Percentiles rank a stretch among this genome's conserved stretches.
These are phyloP conservation scores for Taphrina wiesneri DNA, from an alignment of 1,139 yeast species.

Conservation along the genomic window DNA sequence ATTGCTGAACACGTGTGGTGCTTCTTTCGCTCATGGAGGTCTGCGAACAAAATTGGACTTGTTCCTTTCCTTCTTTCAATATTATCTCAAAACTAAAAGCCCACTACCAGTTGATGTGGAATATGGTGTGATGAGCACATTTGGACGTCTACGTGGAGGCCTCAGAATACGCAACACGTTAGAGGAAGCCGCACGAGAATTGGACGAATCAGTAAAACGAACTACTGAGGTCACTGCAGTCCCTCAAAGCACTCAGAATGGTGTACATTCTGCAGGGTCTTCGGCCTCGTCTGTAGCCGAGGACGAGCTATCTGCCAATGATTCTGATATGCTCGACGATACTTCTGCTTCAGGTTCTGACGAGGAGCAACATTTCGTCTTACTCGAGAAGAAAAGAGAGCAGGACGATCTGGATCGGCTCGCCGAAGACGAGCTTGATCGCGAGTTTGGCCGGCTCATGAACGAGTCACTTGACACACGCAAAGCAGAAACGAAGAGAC, in stretches of 20 bases:
- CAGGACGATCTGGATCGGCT: conserved; percentile 31
- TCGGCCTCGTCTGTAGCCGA: conserved; percentile 40
- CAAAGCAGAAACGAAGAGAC: conserved; percentile 38
- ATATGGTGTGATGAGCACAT: conserved; percentile 55
- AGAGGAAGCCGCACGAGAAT: conserved; percentile 49
- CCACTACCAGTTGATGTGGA: conserved; percentile 68
- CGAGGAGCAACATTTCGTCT: conserved; percentile 41
- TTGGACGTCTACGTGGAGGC: conserved; percentile 46
- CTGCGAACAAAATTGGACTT: conserved; percentile 49
- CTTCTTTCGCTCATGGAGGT: conserved; percentile 39
- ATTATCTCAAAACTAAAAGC: conserved; percentile 65
- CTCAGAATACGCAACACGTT: conserved; percentile 50
- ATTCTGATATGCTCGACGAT: conserved; percentile 42
- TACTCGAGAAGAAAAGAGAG: conserved; percentile 32
- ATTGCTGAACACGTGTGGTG: conserved; percentile 45
- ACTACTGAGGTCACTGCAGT: conserved; percentile 39
- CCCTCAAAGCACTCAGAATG: conserved; percentile 42
- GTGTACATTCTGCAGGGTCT: neutral
- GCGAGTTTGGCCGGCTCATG: conserved; percentile 46
- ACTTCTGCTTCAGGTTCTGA: conserved; percentile 41
- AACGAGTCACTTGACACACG: conserved; percentile 43
- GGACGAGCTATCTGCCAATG: conserved; percentile 43
- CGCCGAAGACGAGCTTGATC: conserved; percentile 44
- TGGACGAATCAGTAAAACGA: conserved; percentile 38
- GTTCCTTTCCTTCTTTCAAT: conserved; percentile 68